These are phyloP conservation scores for Microcyclosporella mali DNA, from an alignment of 2,329 filamentous ascomycete species.

Conservation along the genomic window DNA sequence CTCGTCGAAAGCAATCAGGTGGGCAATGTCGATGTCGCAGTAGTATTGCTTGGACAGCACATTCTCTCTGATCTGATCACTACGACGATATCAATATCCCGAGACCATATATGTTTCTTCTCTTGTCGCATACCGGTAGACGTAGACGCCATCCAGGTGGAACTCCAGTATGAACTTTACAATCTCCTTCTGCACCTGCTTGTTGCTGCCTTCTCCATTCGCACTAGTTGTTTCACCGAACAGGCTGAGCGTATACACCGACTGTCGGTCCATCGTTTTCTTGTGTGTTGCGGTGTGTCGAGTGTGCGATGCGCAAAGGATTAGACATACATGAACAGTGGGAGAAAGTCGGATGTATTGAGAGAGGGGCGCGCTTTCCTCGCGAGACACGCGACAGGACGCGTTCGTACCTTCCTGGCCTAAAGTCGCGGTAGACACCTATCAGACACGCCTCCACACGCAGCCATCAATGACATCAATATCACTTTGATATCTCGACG, in stretches of 20 bases:
- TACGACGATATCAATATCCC: slow-evolving; percentile 38
- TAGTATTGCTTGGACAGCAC: slow-evolving; percentile 89
- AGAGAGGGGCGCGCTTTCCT: background rate
- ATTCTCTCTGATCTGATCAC: slow-evolving; percentile 94
- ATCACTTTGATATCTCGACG: too few relatives aligned
- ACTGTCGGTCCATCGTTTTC: slow-evolving; percentile 73
- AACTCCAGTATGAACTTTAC: slow-evolving; percentile 92
- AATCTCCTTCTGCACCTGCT: slow-evolving; percentile 66
- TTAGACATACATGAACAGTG: background rate
- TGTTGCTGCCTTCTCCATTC: slow-evolving; percentile 33
- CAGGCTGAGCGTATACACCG: slow-evolving; percentile 77
- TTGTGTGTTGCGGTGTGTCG: slow-evolving; percentile 4
- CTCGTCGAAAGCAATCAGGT: slow-evolving; percentile 93
- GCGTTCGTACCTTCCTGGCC: background rate
- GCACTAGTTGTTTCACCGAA: slow-evolving; percentile 46
- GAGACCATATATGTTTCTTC: background rate
- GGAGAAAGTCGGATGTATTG: slow-evolving; percentile 1
- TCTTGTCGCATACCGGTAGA: slow-evolving; percentile 66
- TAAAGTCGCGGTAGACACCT: too few relatives aligned
- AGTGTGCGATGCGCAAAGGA: slow-evolving; percentile 2
- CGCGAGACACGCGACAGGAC: background rate
- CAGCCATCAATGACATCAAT: too few relatives aligned
- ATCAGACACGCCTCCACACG: too few relatives aligned
- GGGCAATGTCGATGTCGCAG: slow-evolving; percentile 92
- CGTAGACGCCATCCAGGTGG: slow-evolving; percentile 85